phyloP scores from a whole-genome alignment of 1,139 yeast genomes.

The Suhomyces wounanorum region DNA sequence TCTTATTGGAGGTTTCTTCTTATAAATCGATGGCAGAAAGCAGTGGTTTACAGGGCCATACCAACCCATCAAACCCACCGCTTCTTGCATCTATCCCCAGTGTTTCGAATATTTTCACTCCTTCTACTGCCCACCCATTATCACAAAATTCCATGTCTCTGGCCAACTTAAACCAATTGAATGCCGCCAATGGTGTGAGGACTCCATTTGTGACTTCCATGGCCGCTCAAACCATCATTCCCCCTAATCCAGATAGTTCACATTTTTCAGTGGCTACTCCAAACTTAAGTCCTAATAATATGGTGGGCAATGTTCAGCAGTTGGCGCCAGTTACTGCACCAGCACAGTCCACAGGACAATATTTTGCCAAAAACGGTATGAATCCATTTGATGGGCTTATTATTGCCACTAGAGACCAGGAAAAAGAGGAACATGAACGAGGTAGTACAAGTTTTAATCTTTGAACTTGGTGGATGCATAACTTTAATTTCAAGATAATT shows the following conservation, averaged over 20 bases:
- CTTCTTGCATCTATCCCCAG: slow-evolving; percentile 34
- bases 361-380: slow-evolving; percentile 39
- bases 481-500: neutral
- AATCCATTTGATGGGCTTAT: slow-evolving; percentile 48
- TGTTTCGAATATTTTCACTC: slow-evolving; percentile 39
- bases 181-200: slow-evolving; percentile 16
- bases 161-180: slow-evolving; percentile 23
- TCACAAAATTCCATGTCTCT: slow-evolving; percentile 24
- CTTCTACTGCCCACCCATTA: slow-evolving; percentile 33
- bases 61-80: slow-evolving; percentile 24
- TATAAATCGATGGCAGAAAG: slow-evolving; percentile 37
- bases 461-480: neutral
- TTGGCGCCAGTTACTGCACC: slow-evolving; percentile 35
- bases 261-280: slow-evolving; percentile 9
- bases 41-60: slow-evolving; percentile 10
- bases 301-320: slow-evolving; percentile 1
- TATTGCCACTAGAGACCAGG: slow-evolving; percentile 27
- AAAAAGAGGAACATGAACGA: slow-evolving; percentile 13
- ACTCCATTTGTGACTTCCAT: slow-evolving; percentile 29
- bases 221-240: neutral
- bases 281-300: slow-evolving; percentile 9
- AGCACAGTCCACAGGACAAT: slow-evolving; percentile 40
- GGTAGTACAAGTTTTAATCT: slow-evolving; percentile 14
- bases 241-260: slow-evolving; percentile 7
- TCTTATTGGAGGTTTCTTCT: slow-evolving; percentile 62